Evolutionary conservation across 202 grass and related monocot genomes (phyloP).

Genomic region (Zoysia matrella): DNA sequence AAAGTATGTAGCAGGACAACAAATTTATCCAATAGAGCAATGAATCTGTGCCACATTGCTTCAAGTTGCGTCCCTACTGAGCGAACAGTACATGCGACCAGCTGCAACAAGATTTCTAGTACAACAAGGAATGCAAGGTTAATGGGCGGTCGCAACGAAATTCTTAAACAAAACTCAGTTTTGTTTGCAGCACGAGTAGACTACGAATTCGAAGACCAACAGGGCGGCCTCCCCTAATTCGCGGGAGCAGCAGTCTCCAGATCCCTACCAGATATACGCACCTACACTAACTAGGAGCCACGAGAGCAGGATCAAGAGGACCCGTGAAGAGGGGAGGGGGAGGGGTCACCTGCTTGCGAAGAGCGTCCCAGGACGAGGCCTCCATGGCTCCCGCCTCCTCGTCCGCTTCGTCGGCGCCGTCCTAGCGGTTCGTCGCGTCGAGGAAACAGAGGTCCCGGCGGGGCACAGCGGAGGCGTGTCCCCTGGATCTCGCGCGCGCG

Average conservation of each 20-base stretch:
- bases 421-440: slow-evolving; percentile 15
- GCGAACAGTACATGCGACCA: background rate
- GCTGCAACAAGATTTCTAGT: background rate
- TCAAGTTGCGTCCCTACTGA: background rate
- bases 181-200: background rate
- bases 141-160: background rate
- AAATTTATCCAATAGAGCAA: no score
- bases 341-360: slow-evolving; percentile 68
- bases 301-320: background rate
- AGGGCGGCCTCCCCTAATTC: background rate
- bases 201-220: background rate
- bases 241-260: background rate
- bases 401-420: slow-evolving; percentile 26
- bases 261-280: slow-evolving; percentile 26
- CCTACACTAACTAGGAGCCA: background rate
- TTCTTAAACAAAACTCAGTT: background rate
- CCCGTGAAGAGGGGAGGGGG: background rate
- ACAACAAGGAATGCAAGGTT: background rate
- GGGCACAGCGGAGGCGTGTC: background rate
- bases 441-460: slow-evolving; percentile 25
- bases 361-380: no score
- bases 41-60: no score
- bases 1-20: no score
- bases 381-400: no score
- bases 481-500: slow-evolving; percentile 46